Evolutionary conservation across 108 stramenopile species (phyloP).

Genomic region (Parietichytrium sp.): DNA sequence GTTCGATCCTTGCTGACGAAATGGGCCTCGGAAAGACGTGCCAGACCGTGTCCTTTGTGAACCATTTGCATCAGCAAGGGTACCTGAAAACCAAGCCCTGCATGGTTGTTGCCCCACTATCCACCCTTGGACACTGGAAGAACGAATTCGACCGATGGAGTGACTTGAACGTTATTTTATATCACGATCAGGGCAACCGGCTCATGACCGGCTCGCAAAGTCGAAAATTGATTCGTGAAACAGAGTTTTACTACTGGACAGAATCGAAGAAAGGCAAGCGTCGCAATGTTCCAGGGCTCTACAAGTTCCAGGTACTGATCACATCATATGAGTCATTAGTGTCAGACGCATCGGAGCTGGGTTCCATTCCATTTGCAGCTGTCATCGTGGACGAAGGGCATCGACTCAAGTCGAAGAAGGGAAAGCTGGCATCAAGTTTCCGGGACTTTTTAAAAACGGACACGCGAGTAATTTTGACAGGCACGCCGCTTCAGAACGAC

Average conservation of each 20-base stretch:
- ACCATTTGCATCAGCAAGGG: conserved; percentile 61
- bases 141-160: conserved; percentile 86
- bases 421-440: conserved; percentile 80
- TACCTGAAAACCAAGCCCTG: conserved; percentile 70
- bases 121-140: conserved; percentile 81
- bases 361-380: conserved; percentile 77
- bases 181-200: conserved; percentile 80
- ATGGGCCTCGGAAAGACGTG: conserved; percentile 81
- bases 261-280: not conserved
- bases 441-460: conserved; percentile 75
- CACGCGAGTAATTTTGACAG: conserved; percentile 82
- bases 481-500: conserved; percentile 88
- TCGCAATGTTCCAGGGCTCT: not conserved
- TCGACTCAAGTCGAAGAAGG: conserved; percentile 74
- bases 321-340: conserved; percentile 84
- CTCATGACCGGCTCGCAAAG: conserved; percentile 62
- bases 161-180: conserved; percentile 87
- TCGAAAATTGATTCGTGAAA: conserved; percentile 70
- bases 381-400: conserved; percentile 97
- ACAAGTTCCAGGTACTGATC: conserved; percentile 76
- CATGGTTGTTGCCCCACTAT: conserved; percentile 84
- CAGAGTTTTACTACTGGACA: conserved; percentile 73
- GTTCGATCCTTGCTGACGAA: conserved; percentile 88
- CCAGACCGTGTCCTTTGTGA: conserved; percentile 38
- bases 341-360: conserved; percentile 76